These are phyloP conservation scores for Eimeria falciformis DNA, from an alignment of 169 alveolate genomes.

Conservation along the genomic window DNA sequence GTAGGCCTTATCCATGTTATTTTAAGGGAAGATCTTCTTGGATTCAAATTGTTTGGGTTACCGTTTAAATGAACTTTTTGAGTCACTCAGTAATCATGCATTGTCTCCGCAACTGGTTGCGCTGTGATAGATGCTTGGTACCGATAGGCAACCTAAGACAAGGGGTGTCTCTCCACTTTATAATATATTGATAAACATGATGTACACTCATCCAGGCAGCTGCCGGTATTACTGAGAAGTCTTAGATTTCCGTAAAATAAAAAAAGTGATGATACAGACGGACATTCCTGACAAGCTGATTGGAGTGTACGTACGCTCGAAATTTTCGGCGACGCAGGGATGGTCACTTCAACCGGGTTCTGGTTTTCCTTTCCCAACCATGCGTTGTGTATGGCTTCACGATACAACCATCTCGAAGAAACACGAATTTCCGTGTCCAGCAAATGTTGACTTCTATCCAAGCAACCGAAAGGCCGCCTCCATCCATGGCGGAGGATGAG, in stretches of 20 bases:
- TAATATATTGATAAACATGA: too few species aligned
- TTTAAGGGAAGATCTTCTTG: too few species aligned
- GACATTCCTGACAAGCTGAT: not conserved
- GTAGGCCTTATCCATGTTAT: too few species aligned
- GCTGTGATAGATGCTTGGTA: too few species aligned
- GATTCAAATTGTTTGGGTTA: too few species aligned
- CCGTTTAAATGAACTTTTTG: too few species aligned
- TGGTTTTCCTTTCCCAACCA: not conserved
- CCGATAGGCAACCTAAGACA: too few species aligned
- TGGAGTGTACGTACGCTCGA: slow-evolving; percentile 38
- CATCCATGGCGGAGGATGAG: not conserved
- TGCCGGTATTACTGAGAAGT: not conserved
- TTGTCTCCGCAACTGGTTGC: too few species aligned
- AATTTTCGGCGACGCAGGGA: not conserved
- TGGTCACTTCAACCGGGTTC: slow-evolving; percentile 25
- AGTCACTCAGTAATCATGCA: too few species aligned
- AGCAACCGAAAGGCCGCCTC: not conserved
- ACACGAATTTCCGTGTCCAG: not conserved
- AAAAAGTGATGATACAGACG: not conserved
- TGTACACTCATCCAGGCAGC: too few species aligned
- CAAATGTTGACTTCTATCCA: slow-evolving; percentile 4
- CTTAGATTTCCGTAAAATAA: not conserved
- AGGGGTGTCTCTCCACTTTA: too few species aligned
- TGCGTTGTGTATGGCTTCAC: not conserved
- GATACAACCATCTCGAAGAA: too few species aligned